Conservation (phyloP, 495 filamentous ascomycete species). For the Talaromyces nanjingensis region DNA sequence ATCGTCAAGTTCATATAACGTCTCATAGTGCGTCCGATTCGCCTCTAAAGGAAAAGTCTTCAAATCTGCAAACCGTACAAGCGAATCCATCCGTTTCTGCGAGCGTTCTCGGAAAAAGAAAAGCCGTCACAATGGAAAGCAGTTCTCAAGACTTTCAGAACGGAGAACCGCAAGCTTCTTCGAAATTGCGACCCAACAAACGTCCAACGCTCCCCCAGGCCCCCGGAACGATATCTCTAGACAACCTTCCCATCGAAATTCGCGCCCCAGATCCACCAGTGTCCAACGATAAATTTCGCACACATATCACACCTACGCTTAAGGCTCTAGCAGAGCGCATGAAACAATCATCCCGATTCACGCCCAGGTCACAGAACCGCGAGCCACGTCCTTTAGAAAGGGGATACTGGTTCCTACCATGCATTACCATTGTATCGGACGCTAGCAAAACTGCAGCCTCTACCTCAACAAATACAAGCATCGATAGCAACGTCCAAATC, state of each 20-base stretch:
- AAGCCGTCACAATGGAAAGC: not conserved
- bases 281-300: constrained; percentile 30
- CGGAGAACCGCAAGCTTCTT: not conserved
- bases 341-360: constrained; percentile 40
- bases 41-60: not conserved
- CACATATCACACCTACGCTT: constrained; percentile 51
- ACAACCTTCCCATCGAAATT: constrained; percentile 28
- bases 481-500: constrained; percentile 5
- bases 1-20: not conserved
- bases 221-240: not conserved
- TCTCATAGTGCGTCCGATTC: not conserved
- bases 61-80: not conserved
- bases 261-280: constrained; percentile 38
- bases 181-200: not conserved
- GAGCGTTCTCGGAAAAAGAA: not conserved
- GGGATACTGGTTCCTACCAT: constrained; percentile 58
- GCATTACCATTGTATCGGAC: constrained; percentile 6
- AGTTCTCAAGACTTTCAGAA: not conserved
- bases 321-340: constrained; percentile 45
- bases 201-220: constrained; percentile 2
- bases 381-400: constrained; percentile 50
- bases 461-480: not conserved
- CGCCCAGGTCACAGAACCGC: constrained; percentile 43
- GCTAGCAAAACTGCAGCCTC: not conserved
- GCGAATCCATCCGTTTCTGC: not conserved